Evolutionary conservation across 139 green algal genomes (phyloP).

Genomic region (Chlamydomonas urium): DNA sequence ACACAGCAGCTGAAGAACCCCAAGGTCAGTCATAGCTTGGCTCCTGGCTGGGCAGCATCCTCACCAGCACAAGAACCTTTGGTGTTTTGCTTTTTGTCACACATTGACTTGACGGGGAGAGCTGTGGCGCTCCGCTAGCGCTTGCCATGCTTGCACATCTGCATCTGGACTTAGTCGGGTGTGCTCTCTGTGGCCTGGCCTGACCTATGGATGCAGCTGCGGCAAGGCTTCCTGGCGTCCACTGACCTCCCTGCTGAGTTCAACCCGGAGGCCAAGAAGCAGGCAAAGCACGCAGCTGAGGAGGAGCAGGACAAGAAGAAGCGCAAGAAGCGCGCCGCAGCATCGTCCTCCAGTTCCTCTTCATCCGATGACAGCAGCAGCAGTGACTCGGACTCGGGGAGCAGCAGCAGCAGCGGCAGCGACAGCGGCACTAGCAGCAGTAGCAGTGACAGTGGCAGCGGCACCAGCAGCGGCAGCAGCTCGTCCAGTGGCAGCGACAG

Average conservation of each 20-base stretch:
- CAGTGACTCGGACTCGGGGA: background rate
- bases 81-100: background rate
- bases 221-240: too few species aligned
- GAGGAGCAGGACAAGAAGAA: background rate
- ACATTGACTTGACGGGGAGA: too few species aligned
- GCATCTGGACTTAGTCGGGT: too few species aligned
- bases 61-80: background rate
- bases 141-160: too few species aligned
- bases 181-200: too few species aligned
- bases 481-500: background rate
- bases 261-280: background rate
- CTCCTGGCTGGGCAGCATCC: background rate
- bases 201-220: too few species aligned
- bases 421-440: background rate
- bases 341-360: background rate
- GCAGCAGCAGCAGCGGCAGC: background rate
- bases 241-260: too few species aligned
- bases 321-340: background rate
- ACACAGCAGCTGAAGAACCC: too few species aligned
- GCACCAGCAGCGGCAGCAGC: background rate
- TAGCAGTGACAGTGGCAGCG: background rate
- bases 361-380: background rate
- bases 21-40: too few species aligned
- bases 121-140: too few species aligned
- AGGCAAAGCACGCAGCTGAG: background rate